Percentiles rank a stretch among this genome's conserved stretches.
These are phyloP conservation scores for Clarireedia hainanense DNA, from an alignment of 2,329 filamentous ascomycete species.

Conservation along the genomic window DNA sequence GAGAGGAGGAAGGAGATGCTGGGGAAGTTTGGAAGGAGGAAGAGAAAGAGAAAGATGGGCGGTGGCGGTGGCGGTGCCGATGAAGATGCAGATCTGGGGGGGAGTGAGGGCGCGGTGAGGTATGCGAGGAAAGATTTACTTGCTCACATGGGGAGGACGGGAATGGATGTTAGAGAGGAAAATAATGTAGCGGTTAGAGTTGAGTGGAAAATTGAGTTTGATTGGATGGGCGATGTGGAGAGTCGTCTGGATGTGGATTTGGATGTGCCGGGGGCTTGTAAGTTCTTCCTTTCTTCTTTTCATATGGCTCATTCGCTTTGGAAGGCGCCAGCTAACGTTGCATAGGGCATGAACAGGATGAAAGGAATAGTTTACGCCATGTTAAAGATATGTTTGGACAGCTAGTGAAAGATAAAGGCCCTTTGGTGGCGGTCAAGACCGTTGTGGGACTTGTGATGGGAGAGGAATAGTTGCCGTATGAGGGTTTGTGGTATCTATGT, in stretches of 20 bases:
- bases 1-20: slow-evolving; percentile 23
- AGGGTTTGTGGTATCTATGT: no score
- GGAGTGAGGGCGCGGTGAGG: slow-evolving; percentile 4
- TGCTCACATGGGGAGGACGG: slow-evolving; percentile 45
- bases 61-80: slow-evolving; percentile 29
- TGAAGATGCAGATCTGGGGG: slow-evolving; percentile 23
- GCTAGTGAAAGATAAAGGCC: slow-evolving; percentile 47
- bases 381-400: slow-evolving; percentile 54
- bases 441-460: slow-evolving; percentile 49
- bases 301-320: neutral
- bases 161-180: slow-evolving; percentile 29
- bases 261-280: slow-evolving; percentile 55
- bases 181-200: slow-evolving; percentile 35
- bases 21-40: slow-evolving; percentile 13
- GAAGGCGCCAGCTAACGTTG: neutral
- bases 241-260: slow-evolving; percentile 48
- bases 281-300: slow-evolving; percentile 27
- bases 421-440: slow-evolving; percentile 50
- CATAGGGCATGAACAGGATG: slow-evolving; percentile 53
- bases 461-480: neutral
- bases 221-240: slow-evolving; percentile 66
- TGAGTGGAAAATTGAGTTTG: slow-evolving; percentile 57
- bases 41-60: slow-evolving; percentile 18
- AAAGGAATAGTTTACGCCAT: slow-evolving; percentile 45
- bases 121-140: slow-evolving; percentile 41